Conservation (phyloP, 306 rosid genomes). For the Rosa multiflora region DNA sequence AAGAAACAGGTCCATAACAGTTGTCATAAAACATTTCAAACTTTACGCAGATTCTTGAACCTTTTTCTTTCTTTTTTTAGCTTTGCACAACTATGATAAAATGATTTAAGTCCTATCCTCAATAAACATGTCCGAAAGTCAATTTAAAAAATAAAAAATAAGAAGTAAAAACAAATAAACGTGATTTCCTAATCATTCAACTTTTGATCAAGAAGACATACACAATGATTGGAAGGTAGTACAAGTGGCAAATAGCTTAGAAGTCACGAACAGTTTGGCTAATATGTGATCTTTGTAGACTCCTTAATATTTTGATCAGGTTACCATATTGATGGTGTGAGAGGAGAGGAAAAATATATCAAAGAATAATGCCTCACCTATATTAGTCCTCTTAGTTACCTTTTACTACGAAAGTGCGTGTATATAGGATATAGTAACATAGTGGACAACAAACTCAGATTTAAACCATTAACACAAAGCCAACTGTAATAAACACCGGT, state of each 20-base stretch:
- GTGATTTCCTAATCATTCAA: background rate
- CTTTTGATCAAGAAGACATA: conserved; percentile 8
- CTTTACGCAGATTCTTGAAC: background rate
- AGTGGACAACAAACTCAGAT: background rate
- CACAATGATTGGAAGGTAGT: background rate
- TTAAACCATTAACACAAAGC: conserved; percentile 15
- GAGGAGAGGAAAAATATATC: background rate
- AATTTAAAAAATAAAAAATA: background rate
- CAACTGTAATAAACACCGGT: conserved; percentile 31
- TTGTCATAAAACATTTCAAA: background rate
- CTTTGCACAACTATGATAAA: background rate
- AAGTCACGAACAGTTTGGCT: background rate
- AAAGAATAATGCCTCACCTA: background rate
- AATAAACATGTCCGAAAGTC: background rate
- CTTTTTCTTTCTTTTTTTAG: background rate
- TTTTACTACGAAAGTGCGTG: background rate
- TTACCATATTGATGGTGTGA: background rate
- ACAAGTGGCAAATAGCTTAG: background rate
- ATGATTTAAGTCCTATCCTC: background rate
- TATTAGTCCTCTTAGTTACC: background rate
- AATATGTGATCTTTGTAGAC: background rate
- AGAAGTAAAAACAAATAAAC: background rate
- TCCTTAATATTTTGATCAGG: background rate
- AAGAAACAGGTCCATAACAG: conserved; percentile 11
- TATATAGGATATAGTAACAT: background rate